Conservation (phyloP, 2,329 filamentous ascomycete species). For the Anisogramma anomala region DNA sequence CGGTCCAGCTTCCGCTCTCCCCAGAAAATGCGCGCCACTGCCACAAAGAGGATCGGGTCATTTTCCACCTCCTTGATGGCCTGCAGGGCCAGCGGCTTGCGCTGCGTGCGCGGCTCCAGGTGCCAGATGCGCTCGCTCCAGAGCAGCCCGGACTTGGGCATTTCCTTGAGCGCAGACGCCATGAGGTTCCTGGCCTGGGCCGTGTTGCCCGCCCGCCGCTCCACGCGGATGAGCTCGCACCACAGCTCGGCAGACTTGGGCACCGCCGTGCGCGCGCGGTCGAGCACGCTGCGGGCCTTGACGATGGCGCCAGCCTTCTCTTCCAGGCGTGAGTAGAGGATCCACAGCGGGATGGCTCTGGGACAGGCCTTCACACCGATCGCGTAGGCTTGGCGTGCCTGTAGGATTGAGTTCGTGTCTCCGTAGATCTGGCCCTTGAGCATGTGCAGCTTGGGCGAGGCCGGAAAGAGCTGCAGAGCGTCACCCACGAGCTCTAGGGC, state of each 20-base stretch:
- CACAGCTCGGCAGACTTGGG: conserved; percentile 78
- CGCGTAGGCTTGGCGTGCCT: conserved; percentile 81
- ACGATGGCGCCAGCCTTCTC: conserved; percentile 73
- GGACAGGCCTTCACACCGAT: conserved; percentile 81
- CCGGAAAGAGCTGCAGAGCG: conserved; percentile 75
- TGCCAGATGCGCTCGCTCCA: conserved; percentile 96
- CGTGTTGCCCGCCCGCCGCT: conserved; percentile 74
- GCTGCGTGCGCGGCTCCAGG: conserved; percentile 80
- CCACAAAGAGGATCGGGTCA: conserved; percentile 78
- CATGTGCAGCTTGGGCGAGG: conserved; percentile 87
- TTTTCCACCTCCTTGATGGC: conserved; percentile 96
- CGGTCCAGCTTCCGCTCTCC: conserved; percentile 84
- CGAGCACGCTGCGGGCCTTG: conserved; percentile 87
- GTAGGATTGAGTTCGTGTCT: conserved; percentile 61
- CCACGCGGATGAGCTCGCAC: conserved; percentile 87
- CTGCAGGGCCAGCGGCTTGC: conserved; percentile 81
- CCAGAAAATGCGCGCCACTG: conserved; percentile 94
- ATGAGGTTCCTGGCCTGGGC: conserved; percentile 82
- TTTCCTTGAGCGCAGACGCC: conserved; percentile 85
- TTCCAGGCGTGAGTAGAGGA: conserved; percentile 79
- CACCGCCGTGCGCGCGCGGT: conserved; percentile 77
- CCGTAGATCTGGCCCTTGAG: conserved; percentile 98
- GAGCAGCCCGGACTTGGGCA: conserved; percentile 73
- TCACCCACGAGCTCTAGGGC: conserved; percentile 81
- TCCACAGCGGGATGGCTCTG: conserved; percentile 75